Conservation (phyloP, 1,284 basidiomycete genomes). For the Fomitopsis schrenkii region DNA sequence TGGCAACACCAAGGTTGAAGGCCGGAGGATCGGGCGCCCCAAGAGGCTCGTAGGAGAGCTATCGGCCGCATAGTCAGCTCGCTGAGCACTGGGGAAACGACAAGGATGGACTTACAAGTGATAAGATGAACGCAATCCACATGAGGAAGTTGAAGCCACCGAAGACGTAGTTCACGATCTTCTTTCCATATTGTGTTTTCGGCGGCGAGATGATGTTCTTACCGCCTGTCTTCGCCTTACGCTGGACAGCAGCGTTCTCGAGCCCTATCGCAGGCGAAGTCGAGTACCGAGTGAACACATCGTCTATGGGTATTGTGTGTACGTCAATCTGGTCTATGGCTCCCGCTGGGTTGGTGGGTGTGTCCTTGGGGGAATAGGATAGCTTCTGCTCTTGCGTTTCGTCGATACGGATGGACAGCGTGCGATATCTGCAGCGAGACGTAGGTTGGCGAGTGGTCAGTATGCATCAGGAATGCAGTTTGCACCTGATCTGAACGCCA, state of each 20-base stretch:
- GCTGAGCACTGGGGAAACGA: constrained; percentile 3
- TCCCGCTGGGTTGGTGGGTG: too few species aligned
- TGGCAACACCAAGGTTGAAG: constrained; percentile 44
- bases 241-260: constrained; percentile 37
- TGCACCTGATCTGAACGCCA: too few species aligned
- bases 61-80: background rate
- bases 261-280: constrained; percentile 41
- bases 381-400: too few species aligned
- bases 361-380: too few species aligned
- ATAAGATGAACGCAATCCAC: constrained; percentile 47
- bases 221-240: constrained; percentile 35
- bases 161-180: constrained; percentile 47
- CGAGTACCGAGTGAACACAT: constrained; percentile 41
- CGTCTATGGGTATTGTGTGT: constrained; percentile 37
- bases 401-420: too few species aligned
- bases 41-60: constrained; percentile 47
- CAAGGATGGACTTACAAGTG: constrained; percentile 28
- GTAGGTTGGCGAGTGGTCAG: too few species aligned
- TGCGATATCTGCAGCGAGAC: too few species aligned
- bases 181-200: constrained; percentile 43
- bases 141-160: constrained; percentile 52
- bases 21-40: constrained; percentile 40
- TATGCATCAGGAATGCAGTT: too few species aligned
- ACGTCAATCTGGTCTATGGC: constrained; percentile 43
- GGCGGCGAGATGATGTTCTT: constrained; percentile 47